Base-by-base conservation (phyloP, 1,284 basidiomycete genomes). In the Kwoniella shivajii region DNA sequence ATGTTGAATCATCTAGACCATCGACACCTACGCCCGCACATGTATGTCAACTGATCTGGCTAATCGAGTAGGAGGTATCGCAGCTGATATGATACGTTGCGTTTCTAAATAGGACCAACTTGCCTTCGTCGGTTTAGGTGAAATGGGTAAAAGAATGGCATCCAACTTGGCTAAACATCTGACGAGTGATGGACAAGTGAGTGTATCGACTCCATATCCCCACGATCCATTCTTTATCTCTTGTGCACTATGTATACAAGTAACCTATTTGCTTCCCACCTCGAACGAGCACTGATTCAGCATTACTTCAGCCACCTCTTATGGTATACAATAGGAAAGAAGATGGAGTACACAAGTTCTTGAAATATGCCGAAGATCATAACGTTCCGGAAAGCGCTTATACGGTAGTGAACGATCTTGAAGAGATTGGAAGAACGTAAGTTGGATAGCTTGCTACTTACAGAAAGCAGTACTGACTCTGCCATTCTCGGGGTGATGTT, bases 141-240 rank as follows among this genome's bases (percentile, higher is more conserved):
- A 72, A 47, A 79, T 79, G 73, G 76, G 75, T n/a, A 68, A 65
- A 54, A 59, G 72, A 36, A 76, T 76, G 69, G 76, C 77, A 4
- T 62, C 68, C 31, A 79, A 78, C 66, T 56, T 79, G 22, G 78
- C 78, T 24, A 67, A 63, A 44, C 49, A 63, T 33, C 56, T 67
- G 14, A 44, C 54, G 9, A 41, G 48, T 9, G 34, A 60, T 6
- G 54, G 56, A 31, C 59, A 64, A 49, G 65, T 68, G 36, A 39
- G 61, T 60, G n/a, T 24, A 9, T n/a, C n/a, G n/a, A n/a, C n/a
- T n/a, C n/a, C n/a, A n/a, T n/a, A n/a, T n/a, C n/a, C 13, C 13
- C n/a, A 24, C 16, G 22, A 43, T 43, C 11, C 22, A 22, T 43
- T 20, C 13, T 22, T 43, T 20, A 56, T 38, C 16, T 20, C 29